Base-by-base conservation (phyloP, 2,329 filamentous ascomycete genomes). In the Stemphylium vesicarium region DNA sequence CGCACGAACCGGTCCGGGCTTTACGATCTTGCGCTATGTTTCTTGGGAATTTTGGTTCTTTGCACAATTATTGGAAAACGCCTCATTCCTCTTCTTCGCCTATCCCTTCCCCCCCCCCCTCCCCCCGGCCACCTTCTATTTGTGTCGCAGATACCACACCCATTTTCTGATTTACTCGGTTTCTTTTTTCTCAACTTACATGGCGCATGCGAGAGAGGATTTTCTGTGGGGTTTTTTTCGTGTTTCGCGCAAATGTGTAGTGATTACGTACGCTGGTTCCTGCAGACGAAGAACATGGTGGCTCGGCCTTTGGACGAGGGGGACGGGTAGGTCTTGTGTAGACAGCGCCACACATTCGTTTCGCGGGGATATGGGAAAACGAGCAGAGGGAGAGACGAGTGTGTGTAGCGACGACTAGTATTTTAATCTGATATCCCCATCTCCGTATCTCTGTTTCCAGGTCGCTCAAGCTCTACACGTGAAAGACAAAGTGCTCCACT, bases 381-480 rank as follows among this genome's bases (percentile, higher is more conserved):
- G 58, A 26, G 32, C 32, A 24, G 37, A 38, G 26, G 10, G 26
- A 29, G 26, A 11, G 9, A 29, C 26, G 26, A 29, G 26, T 29
- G 26, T 29, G 54, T 57, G 45, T 29, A 10, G 26, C 26, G 57
- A 43, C 45, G 58, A 57, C 54, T 61, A 66, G 60, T 56, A 64
- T 56, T 64, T 62, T 66, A 66, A 66, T 66, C 38, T 46, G 60
- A 63, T 58, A 56, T 56, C 56, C 49, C 49, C 41, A 40, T 31
- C 16, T 32, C 24, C 29, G 9, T 11, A 29, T 29, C 9, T 29
- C 26, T 7, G 26, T 11, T 11, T 29, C 26, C 26, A 29, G 11
- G 8, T 7, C 4, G 26, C 26, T 29, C 26, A 11, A 29, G 10
- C 26, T 3, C 3, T 29, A 26, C 24, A 8, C 5, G 24, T 26